Conservation (phyloP, 1,139 yeast species). For the Hanseniaspora sp. region DNA sequence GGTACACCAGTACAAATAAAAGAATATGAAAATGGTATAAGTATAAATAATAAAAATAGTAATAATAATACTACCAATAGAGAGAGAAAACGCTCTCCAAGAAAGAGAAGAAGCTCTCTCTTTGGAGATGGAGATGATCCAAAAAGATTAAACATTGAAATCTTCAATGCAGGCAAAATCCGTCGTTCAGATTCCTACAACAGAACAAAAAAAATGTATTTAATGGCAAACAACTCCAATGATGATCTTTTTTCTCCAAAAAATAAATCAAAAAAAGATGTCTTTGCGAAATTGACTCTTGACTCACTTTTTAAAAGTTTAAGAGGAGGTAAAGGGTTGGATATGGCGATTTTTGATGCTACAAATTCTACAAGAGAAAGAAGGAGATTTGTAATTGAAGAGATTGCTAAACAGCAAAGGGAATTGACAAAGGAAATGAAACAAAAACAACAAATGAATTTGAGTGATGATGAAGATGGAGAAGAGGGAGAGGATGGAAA, state of each 20-base stretch:
- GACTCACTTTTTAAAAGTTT: constrained; percentile 40
- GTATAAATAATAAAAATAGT: not conserved
- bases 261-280: constrained; percentile 43
- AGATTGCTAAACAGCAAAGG: constrained; percentile 21
- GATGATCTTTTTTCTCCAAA: constrained; percentile 40
- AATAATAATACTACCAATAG: not conserved
- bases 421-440: not conserved
- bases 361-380: constrained; percentile 53
- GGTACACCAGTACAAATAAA: not conserved
- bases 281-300: constrained; percentile 50
- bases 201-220: constrained; percentile 20
- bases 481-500: not conserved
- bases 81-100: not conserved
- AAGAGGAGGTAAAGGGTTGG: constrained; percentile 32
- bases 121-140: not conserved
- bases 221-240: constrained; percentile 25
- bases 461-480: constrained; percentile 20
- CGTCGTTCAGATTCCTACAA: constrained; percentile 34
- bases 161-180: constrained; percentile 49
- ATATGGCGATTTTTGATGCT: constrained; percentile 60
- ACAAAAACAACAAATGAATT: constrained; percentile 10
- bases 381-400: constrained; percentile 32
- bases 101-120: not conserved
- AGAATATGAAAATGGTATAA: not conserved
- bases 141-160: constrained; percentile 28